phyloP scores from a whole-genome alignment of 805 yeast species.

The Kazachstania psychrophila region DNA sequence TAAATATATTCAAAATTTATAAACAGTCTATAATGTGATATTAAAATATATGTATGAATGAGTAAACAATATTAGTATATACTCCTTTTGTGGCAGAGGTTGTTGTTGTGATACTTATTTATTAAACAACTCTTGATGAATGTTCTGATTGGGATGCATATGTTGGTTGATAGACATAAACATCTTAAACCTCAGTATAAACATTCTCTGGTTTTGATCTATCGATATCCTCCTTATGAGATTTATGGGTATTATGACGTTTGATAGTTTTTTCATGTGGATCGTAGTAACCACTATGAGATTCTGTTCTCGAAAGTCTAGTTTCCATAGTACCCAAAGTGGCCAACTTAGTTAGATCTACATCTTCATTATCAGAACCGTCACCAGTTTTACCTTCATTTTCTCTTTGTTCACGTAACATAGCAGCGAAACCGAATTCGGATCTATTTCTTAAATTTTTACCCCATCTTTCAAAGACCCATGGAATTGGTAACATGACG shows the following conservation, averaged over 20 bases:
- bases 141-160: background rate
- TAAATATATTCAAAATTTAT: background rate
- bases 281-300: slow-evolving; percentile 2
- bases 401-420: slow-evolving; percentile 32
- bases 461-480: slow-evolving; percentile 56
- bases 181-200: background rate
- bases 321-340: slow-evolving; percentile 10
- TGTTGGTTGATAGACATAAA: background rate
- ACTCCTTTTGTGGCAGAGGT: background rate
- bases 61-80: too few relatives aligned
- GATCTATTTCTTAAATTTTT: slow-evolving; percentile 46
- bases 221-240: background rate
- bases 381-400: slow-evolving; percentile 22
- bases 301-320: slow-evolving; percentile 2
- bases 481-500: slow-evolving; percentile 67
- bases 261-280: slow-evolving; percentile 1
- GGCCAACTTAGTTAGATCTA: slow-evolving; percentile 6
- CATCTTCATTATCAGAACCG: slow-evolving; percentile 1
- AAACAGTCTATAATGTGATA: background rate
- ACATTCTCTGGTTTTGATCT: slow-evolving; percentile 1
- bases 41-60: background rate
- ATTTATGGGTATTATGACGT: background rate
- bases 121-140: background rate
- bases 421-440: slow-evolving; percentile 50
- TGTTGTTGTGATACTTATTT: background rate